Conservation (phyloP, 805 yeast genomes). For the Starmerella roubikii region DNA sequence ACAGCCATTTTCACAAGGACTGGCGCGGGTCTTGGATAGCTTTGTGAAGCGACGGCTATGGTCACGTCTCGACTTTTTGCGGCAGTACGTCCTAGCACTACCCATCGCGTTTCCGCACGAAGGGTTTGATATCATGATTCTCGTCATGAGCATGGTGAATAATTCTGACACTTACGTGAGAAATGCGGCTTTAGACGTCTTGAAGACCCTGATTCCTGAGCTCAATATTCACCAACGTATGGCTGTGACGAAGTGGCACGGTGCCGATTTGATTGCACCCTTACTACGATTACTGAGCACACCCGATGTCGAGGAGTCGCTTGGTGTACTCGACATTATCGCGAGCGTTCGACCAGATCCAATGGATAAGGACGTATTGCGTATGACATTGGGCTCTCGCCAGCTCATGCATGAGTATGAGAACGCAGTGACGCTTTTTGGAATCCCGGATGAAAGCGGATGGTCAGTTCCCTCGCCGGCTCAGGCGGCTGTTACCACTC, state of each 20-base stretch:
- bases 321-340: slow-evolving; percentile 80
- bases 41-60: slow-evolving; percentile 68
- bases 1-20: slow-evolving; percentile 30
- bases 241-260: slow-evolving; percentile 57
- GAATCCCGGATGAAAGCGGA: slow-evolving; percentile 88
- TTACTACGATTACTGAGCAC: slow-evolving; percentile 64
- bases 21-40: slow-evolving; percentile 64
- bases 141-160: slow-evolving; percentile 63
- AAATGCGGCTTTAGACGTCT: slow-evolving; percentile 59
- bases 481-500: slow-evolving; percentile 70
- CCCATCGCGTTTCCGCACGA: slow-evolving; percentile 54
- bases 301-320: slow-evolving; percentile 75
- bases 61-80: slow-evolving; percentile 77
- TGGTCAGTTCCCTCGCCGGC: slow-evolving; percentile 98
- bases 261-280: slow-evolving; percentile 92
- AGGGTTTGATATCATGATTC: slow-evolving; percentile 60
- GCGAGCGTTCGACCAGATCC: slow-evolving; percentile 77
- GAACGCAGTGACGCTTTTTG: slow-evolving; percentile 77
- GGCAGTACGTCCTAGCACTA: slow-evolving; percentile 65
- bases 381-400: slow-evolving; percentile 81
- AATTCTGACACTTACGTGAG: slow-evolving; percentile 72
- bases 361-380: slow-evolving; percentile 76
- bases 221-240: slow-evolving; percentile 67
- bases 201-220: slow-evolving; percentile 60
- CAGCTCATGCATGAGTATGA: slow-evolving; percentile 70